Evolutionary conservation across 176 grass and related monocot species (phyloP).

Genomic region (Microstegium vimineum): DNA sequence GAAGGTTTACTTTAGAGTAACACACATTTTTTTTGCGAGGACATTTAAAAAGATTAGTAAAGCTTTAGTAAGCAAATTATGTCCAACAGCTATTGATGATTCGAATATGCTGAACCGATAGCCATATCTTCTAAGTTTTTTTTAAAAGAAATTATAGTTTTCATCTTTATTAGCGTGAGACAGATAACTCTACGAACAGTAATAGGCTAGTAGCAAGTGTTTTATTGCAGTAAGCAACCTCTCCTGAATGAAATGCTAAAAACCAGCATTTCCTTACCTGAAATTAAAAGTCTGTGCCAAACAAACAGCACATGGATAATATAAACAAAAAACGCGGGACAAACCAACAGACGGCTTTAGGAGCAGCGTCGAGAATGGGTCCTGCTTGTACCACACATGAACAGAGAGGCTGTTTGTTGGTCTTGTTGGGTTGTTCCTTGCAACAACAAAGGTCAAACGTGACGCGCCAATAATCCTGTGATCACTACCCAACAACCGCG

Average conservation of each 20-base stretch:
- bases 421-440: neutral
- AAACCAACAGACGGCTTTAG: neutral
- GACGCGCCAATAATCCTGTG: neutral
- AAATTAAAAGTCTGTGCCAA: neutral
- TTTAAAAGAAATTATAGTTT: too few relatives aligned
- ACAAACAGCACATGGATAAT: neutral
- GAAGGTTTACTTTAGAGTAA: too few relatives aligned
- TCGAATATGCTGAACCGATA: too few relatives aligned
- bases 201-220: too few relatives aligned
- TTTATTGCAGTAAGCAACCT: neutral
- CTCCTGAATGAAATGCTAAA: neutral
- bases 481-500: neutral
- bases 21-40: too few relatives aligned
- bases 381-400: neutral
- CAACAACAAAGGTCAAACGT: neutral
- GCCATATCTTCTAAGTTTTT: too few relatives aligned
- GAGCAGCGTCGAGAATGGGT: neutral
- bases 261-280: too few relatives aligned
- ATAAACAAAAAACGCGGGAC: neutral
- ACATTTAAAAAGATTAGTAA: too few relatives aligned
- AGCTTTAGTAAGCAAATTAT: too few relatives aligned
- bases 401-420: neutral
- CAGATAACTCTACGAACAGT: too few relatives aligned
- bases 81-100: too few relatives aligned
- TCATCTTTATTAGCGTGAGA: too few relatives aligned